Conservation (phyloP, 345 rosid genomes). For the Schrenkiella parvula region DNA sequence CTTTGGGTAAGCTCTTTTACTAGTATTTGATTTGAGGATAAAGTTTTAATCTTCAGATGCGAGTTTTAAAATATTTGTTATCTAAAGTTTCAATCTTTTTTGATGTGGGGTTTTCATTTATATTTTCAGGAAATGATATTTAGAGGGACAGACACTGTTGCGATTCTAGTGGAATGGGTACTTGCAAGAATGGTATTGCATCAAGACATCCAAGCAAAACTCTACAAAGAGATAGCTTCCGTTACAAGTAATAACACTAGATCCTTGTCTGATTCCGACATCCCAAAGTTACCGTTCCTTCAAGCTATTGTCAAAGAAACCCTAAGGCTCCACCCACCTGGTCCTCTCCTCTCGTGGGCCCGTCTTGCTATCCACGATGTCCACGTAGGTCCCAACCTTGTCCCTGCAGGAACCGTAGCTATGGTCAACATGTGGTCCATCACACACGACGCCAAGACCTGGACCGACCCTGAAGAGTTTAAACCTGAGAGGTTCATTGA, state of each 20-base stretch:
- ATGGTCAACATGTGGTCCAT: conserved; percentile 98
- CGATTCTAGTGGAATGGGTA: conserved; percentile 83
- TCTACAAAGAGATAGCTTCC: conserved; percentile 53
- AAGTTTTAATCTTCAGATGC: background rate
- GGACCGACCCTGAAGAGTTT: conserved; percentile 52
- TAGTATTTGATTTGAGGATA: background rate
- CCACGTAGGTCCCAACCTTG: conserved; percentile 42
- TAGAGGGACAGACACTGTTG: conserved; percentile 86
- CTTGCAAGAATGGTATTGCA: conserved; percentile 78
- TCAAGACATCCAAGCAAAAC: conserved; percentile 54
- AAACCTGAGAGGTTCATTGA: conserved; percentile 63
- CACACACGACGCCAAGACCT: conserved; percentile 53
- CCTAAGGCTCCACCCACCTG: conserved; percentile 79
- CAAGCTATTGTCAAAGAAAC: conserved; percentile 76
- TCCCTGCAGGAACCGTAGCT: conserved; percentile 81
- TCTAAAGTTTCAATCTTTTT: background rate
- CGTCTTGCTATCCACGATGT: conserved; percentile 72
- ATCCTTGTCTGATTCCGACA: conserved; percentile 51
- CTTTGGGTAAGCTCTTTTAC: conserved; percentile 57
- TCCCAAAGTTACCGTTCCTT: conserved; percentile 50
- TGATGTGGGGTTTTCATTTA: background rate
- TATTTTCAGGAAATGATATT: conserved; percentile 73
- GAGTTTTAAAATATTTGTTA: background rate
- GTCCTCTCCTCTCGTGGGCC: conserved; percentile 91
- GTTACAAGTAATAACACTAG: conserved; percentile 34